Evolutionary conservation across 2,329 filamentous ascomycete genomes (phyloP), one percentile per base, ranked within the genome.

Genomic region (Penicillium rolfsii): DNA sequence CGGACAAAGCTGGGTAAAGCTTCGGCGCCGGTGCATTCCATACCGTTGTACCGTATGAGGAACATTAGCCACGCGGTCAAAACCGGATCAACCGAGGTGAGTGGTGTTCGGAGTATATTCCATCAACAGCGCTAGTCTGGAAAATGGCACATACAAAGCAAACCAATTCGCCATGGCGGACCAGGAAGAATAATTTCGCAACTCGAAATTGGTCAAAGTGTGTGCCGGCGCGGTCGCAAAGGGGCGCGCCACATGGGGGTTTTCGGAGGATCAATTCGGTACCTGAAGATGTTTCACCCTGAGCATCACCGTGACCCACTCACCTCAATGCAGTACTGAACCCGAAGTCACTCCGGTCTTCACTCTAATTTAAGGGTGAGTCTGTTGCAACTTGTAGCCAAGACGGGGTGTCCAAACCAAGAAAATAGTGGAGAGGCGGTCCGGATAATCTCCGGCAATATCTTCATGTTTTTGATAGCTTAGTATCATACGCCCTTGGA

Each of bases 211-310:
- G 41, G 59, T 46, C 48, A 55, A 58, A 45, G 43, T 30, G 38
- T 24, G 40, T 9, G n/a, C 54, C 38, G 28, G 45, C 12, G 24
- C 36, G 52, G 38, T 54, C 52, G 52, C 36, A 41, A 28, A 22
- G 19, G 53, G 40, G 48, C 38, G 28, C 16, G 50, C 56, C 36
- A 46, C 38, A n/a, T 9, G 14, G 50, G 22, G 22, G 16, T 26
- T 12, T 48, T 53, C 59, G 19, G 40, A 64, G 49, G 43, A 56
- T 61, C 43, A 38, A 7, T 30, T 52, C 55, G 56, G 64, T 58
- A 59, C 59, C 7, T 64, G 67, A 64, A 59, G 52, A 53, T 65
- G 67, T 69, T 64, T 69, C 67, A 69, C 45, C 24, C 50, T 56
- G 12, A n/a, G 22, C 36, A 50, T 46, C 54, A 48, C n/a, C 11